Evolutionary conservation across 192 early-diverging fungal genomes (phyloP).

Genomic region (Backusella tarrabulga): DNA sequence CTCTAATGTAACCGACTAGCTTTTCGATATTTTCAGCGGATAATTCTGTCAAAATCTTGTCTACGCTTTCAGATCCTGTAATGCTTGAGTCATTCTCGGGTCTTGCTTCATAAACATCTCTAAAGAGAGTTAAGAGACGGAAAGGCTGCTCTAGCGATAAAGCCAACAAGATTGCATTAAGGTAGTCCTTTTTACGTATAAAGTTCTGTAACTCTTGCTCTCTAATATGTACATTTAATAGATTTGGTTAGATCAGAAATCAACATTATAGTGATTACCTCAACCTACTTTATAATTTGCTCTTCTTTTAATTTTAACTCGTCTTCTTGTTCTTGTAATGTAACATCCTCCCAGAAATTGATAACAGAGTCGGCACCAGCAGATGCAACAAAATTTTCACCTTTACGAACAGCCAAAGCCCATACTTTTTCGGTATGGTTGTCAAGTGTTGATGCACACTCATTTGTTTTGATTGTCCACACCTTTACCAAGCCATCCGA

Average conservation of each 20-base stretch:
- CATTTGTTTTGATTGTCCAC: constrained; percentile 90
- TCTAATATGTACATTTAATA: constrained; percentile 33
- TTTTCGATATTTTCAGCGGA: constrained; percentile 71
- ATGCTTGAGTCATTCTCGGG: constrained; percentile 51
- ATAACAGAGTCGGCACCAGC: constrained; percentile 91
- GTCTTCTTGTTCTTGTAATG: constrained; percentile 79
- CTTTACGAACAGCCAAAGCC: constrained; percentile 77
- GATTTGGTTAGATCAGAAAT: background rate
- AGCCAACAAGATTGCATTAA: constrained; percentile 86
- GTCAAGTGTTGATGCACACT: constrained; percentile 91
- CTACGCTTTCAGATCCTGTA: constrained; percentile 64
- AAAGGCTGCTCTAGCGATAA: constrained; percentile 89
- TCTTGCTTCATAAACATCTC: constrained; percentile 53
- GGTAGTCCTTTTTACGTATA: constrained; percentile 85
- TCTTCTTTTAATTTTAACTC: constrained; percentile 72
- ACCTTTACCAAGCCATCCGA: constrained; percentile 95
- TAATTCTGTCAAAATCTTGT: constrained; percentile 66
- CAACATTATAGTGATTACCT: background rate
- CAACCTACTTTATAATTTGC: constrained; percentile 64
- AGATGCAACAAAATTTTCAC: constrained; percentile 73
- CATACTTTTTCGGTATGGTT: constrained; percentile 96
- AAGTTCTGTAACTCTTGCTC: constrained; percentile 93
- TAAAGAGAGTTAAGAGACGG: constrained; percentile 73
- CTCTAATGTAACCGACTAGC: constrained; percentile 79
- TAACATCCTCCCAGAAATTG: constrained; percentile 92